Conservation (phyloP, 2,329 filamentous ascomycete species). For the Alternaria postmessia region DNA sequence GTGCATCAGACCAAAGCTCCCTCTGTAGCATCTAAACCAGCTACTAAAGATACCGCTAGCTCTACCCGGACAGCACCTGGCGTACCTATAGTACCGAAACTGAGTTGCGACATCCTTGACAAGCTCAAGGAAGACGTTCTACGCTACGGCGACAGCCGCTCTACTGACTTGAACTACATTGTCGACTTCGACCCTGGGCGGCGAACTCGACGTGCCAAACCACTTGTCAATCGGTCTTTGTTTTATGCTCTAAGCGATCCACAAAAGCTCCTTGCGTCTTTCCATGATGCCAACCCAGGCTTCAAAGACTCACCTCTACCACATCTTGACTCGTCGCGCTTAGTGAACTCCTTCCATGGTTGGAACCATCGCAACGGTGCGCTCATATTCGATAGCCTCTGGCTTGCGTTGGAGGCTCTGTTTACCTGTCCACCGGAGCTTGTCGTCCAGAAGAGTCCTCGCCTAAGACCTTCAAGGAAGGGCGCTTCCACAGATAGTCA, state of each 20-base stretch:
- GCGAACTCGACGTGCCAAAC: constrained; percentile 23
- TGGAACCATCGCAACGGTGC: constrained; percentile 47
- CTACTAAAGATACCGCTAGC: background rate
- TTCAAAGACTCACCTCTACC: constrained; percentile 43
- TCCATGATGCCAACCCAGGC: constrained; percentile 35
- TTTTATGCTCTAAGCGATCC: constrained; percentile 46
- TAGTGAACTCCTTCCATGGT: constrained; percentile 43
- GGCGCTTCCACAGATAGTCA: constrained; percentile 1
- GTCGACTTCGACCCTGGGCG: constrained; percentile 31
- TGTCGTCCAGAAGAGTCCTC: constrained; percentile 34
- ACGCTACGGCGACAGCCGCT: constrained; percentile 19
- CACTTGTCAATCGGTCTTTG: constrained; percentile 44
- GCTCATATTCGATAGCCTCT: constrained; percentile 50
- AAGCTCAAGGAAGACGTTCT: constrained; percentile 38
- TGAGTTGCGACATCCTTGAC: constrained; percentile 42
- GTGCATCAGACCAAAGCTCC: background rate
- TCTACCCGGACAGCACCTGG: background rate
- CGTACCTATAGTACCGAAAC: constrained; percentile 31
- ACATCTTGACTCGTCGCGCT: constrained; percentile 43
- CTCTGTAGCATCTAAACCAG: background rate
- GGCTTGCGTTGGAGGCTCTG: constrained; percentile 40
- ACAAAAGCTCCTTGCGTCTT: constrained; percentile 46
- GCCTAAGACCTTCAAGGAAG: constrained; percentile 29
- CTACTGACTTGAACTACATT: constrained; percentile 22
- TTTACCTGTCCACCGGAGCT: constrained; percentile 49